phyloP scores from a whole-genome alignment of 1,139 yeast species.

The Debaryomyces singareniensis region DNA sequence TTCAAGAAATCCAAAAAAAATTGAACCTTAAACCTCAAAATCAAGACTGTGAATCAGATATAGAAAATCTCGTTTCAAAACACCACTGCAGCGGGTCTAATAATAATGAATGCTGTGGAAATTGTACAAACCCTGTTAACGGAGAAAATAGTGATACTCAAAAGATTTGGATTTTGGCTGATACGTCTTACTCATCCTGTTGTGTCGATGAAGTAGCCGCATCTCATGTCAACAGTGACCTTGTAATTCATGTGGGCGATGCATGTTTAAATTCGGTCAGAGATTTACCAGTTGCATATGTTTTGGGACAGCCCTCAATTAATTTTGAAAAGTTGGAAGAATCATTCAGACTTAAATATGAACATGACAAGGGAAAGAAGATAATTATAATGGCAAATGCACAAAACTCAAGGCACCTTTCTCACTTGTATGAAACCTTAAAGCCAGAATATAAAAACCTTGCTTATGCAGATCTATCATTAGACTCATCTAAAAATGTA shows the following conservation, averaged over 20 bases:
- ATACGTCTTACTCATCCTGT: constrained; percentile 91
- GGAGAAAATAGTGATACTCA: constrained; percentile 9
- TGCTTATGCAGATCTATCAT: constrained; percentile 44
- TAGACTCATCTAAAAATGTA: constrained; percentile 5
- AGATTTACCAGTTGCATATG: constrained; percentile 66
- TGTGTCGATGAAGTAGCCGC: constrained; percentile 98
- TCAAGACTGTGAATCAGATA: not conserved
- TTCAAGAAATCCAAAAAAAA: constrained; percentile 38
- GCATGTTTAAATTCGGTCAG: constrained; percentile 82
- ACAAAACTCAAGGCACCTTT: constrained; percentile 43
- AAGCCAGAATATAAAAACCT: constrained; percentile 34
- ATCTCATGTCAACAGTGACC: constrained; percentile 80
- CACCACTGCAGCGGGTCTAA: not conserved
- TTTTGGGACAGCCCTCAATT: constrained; percentile 62
- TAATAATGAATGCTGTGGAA: constrained; percentile 1
- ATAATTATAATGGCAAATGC: constrained; percentile 66
- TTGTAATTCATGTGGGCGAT: constrained; percentile 90
- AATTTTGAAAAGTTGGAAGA: constrained; percentile 26
- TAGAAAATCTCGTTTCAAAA: not conserved
- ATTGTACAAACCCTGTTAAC: constrained; percentile 1
- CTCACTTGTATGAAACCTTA: constrained; percentile 25
- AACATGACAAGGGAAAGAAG: constrained; percentile 19
- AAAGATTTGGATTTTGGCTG: constrained; percentile 75
- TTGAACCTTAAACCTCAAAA: constrained; percentile 9
- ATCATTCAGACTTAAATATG: constrained; percentile 33